These are phyloP conservation scores for Microcyclospora pomicola DNA, from an alignment of 2,329 filamentous ascomycete species.

Conservation along the genomic window DNA sequence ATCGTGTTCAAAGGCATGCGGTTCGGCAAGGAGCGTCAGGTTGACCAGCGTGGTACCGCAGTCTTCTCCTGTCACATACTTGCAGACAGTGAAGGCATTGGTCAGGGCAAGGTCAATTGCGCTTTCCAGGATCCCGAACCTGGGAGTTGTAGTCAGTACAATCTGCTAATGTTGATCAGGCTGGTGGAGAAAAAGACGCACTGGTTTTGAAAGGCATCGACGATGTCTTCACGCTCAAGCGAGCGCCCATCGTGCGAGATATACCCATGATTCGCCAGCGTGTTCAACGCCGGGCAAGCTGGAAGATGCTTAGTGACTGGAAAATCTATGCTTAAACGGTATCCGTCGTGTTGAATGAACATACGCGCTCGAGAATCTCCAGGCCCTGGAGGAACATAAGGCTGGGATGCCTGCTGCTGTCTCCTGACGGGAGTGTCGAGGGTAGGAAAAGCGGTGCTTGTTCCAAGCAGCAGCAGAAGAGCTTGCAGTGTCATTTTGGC, in stretches of 20 bases:
- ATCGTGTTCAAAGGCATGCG: slow-evolving; percentile 39
- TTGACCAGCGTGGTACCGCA: slow-evolving; percentile 1
- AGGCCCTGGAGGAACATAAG: not conserved
- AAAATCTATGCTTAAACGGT: too few species aligned
- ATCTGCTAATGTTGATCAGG: too few species aligned
- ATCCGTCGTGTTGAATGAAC: too few species aligned
- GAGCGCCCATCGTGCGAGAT: slow-evolving; percentile 24
- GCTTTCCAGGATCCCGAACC: slow-evolving; percentile 9
- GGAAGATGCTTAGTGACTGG: too few species aligned
- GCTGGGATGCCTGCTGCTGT: too few species aligned
- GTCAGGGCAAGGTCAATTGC: slow-evolving; percentile 1
- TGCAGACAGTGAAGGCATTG: slow-evolving; percentile 1
- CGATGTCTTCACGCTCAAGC: not conserved
- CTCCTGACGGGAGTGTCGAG: too few species aligned
- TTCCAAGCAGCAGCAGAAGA: too few species aligned
- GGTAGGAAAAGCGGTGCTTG: too few species aligned
- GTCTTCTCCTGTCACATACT: slow-evolving; percentile 1
- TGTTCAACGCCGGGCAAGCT: slow-evolving; percentile 23
- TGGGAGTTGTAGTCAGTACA: too few species aligned
- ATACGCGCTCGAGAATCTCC: not conserved
- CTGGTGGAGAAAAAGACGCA: too few species aligned
- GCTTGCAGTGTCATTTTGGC: too few species aligned
- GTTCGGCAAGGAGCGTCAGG: slow-evolving; percentile 7
- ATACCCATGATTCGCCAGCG: slow-evolving; percentile 28
- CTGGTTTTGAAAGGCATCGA: not conserved